phyloP scores from a whole-genome alignment of 257 asterid species.

The Vinca minor region DNA sequence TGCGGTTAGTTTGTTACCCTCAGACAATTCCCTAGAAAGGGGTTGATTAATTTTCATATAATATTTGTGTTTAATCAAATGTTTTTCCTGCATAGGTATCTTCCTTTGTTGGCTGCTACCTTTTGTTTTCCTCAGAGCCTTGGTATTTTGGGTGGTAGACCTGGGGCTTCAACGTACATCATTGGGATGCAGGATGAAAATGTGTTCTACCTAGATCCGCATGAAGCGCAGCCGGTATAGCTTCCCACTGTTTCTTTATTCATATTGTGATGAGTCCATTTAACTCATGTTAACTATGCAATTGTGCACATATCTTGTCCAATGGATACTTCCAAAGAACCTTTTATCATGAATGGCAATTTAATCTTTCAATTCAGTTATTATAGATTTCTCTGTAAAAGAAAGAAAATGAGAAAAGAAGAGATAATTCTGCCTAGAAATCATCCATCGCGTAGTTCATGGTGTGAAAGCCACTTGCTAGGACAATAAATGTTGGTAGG shows the following conservation, averaged over 20 bases:
- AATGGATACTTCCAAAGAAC: neutral
- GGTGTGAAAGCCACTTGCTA: neutral
- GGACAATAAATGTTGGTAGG: conserved; percentile 1
- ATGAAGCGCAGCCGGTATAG: conserved; percentile 87
- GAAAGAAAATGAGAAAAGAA: neutral
- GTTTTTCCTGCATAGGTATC: conserved; percentile 42
- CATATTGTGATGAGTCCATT: neutral
- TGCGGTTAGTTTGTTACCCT: neutral
- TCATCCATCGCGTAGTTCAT: neutral
- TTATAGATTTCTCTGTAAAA: neutral
- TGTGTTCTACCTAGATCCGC: conserved; percentile 93
- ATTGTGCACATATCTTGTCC: neutral
- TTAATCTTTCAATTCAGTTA: neutral
- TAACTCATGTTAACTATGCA: neutral
- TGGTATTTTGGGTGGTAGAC: conserved; percentile 91
- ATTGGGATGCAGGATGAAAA: conserved; percentile 94
- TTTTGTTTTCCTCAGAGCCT: conserved; percentile 91
- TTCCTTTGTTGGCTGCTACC: conserved; percentile 78
- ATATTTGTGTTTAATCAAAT: neutral
- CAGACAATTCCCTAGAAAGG: neutral
- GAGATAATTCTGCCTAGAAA: neutral
- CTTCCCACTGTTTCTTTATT: conserved; percentile 5
- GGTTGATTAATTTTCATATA: neutral
- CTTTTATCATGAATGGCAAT: too few relatives aligned
- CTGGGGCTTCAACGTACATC: conserved; percentile 92